Evolutionary conservation across 2,329 filamentous ascomycete genomes (phyloP), one percentile per base, ranked within the genome.

Genomic region (Colletotrichum melonis): DNA sequence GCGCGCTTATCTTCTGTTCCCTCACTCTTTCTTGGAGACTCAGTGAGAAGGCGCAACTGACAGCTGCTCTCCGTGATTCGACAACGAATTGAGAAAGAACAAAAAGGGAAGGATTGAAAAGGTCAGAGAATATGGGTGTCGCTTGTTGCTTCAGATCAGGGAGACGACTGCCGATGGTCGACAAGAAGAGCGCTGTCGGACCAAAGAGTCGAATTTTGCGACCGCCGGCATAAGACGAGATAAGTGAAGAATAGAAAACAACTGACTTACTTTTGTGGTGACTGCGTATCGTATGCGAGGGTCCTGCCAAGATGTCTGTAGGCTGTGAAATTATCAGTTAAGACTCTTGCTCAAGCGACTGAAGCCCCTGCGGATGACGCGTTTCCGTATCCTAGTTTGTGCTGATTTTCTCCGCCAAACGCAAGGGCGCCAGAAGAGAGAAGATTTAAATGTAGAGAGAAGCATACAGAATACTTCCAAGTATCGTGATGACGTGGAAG

Each of bases 21-120:
- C 12, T 22, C 5, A 2, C 19, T n/a, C 16, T 22, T 19, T n/a
- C 19, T 49, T 49, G 42, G 19, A 49, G 42, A 5, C 42, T 49
- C 4, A 22, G 42, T n/a, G 0, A 11, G 19, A 49, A 49, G 42
- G 42, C 7, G 42, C 19, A 22, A 49, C 19, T n/a, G 42, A 49
- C 4, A 22, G 1, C 42, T n/a, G 1, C 7, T 49, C 0, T 2
- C 8, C 7, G 8, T 0, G 22, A 22, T 4, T 22, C 19, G 42
- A 49, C 2, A 9, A 22, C 1, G 19, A 11, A 22, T n/a, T 0
- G 1, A 8, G 19, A 0, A 49, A 22, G 19, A n/a, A 4, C 42
- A 49, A 49, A 0, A 1, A 11, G 0, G 19, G 16, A n/a, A n/a
- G 8, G 19, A 49, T n/a, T 0, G 0, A 0, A 22, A 49, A n/a